Base-by-base conservation (phyloP, 768 basidiomycete genomes). In the Macrolepiota dolichaula region DNA sequence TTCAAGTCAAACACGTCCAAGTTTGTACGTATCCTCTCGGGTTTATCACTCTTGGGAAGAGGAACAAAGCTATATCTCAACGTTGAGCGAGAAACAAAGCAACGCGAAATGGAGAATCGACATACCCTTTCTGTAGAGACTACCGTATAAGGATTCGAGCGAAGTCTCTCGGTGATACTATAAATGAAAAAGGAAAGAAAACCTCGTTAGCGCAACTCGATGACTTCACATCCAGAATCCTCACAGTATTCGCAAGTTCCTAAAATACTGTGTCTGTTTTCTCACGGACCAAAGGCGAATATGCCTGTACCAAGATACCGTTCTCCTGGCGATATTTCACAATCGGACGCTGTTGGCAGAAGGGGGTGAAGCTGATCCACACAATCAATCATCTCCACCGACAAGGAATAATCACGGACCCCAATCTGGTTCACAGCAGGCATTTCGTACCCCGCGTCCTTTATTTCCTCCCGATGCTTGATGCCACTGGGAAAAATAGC, bases 71-170 rank as follows among this genome's bases (percentile, higher is more conserved):
- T 56, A 46, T 12, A n/a, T n/a, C 35, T 13, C 1, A 29, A 56
- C 42, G 13, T 55, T 42, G 13, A 35, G 37, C n/a, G n/a, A n/a
- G n/a, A n/a, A n/a, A n/a, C n/a, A n/a, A n/a, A n/a, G n/a, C n/a
- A n/a, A n/a, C n/a, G n/a, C n/a, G n/a, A n/a, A n/a, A n/a, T n/a
- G n/a, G n/a, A n/a, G n/a, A n/a, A n/a, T n/a, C n/a, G n/a, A n/a
- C 83, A 46, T 65, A 91, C 89, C 86, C 86, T 68, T 83, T 85
- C 72, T 97, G 95, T 38, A 98, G 74, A 32, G 92, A 95, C 92
- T 94, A 97, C n/a, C 96, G 85, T 56, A 96, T 75, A n/a, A 97
- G 81, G 50, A 96, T 78, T 67, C 96, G 95, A 25, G 92, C 87
- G 5, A 83, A 81, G 42, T 87, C 83, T 55, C 85, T n/a, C n/a